Conservation (phyloP, 2,329 filamentous ascomycete genomes). For the Alternaria viburni region DNA sequence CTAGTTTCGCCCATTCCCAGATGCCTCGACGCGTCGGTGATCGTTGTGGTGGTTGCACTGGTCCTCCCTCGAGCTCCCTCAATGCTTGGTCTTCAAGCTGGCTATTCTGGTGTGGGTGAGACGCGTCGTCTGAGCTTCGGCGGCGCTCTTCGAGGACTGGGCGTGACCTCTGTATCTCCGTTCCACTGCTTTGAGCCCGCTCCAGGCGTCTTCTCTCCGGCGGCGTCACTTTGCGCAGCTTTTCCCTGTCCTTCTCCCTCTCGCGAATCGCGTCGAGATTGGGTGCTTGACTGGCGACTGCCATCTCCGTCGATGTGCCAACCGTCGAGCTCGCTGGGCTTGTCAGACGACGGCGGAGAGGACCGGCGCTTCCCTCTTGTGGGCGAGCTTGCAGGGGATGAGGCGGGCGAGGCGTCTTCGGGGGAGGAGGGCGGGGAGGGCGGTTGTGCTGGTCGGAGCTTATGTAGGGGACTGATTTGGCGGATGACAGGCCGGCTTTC, state of each 20-base stretch:
- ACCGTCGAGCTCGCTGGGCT: constrained; percentile 45
- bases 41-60: constrained; percentile 12
- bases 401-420: constrained; percentile 29
- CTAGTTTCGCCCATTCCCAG: constrained; percentile 44
- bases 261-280: constrained; percentile 31
- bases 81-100: constrained; percentile 9
- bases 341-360: constrained; percentile 46
- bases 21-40: constrained; percentile 35
- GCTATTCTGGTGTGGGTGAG: constrained; percentile 29
- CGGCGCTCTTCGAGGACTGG: constrained; percentile 43
- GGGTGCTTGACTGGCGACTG: constrained; percentile 31
- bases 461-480: constrained; percentile 37
- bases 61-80: constrained; percentile 1
- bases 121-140: constrained; percentile 42
- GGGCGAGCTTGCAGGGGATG: constrained; percentile 41
- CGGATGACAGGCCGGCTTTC: constrained; percentile 41
- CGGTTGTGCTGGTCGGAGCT: constrained; percentile 37
- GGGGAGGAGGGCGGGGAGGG: constrained; percentile 40
- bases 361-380: constrained; percentile 38
- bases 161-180: constrained; percentile 24
- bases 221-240: constrained; percentile 31
- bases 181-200: constrained; percentile 12
- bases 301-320: constrained; percentile 40
- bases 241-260: constrained; percentile 32
- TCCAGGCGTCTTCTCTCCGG: constrained; percentile 26